phyloP scores from a whole-genome alignment of 1,284 basidiomycete genomes.

The Heterobasidion annosum region DNA sequence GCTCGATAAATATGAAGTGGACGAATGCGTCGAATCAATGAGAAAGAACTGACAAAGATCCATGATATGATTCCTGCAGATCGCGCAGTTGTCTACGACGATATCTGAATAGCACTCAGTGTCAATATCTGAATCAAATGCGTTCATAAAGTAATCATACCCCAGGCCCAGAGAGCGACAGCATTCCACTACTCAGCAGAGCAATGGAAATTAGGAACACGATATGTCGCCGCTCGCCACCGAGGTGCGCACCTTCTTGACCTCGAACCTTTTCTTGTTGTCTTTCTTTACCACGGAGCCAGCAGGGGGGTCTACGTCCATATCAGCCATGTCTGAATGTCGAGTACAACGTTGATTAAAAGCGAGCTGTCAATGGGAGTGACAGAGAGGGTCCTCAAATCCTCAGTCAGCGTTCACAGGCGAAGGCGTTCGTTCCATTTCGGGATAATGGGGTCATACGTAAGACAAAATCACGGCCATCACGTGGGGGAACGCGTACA shows the following conservation, averaged over 20 bases:
- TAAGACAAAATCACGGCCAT: not conserved
- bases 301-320: conserved; percentile 67
- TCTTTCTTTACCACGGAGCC: conserved; percentile 40
- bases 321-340: conserved; percentile 43
- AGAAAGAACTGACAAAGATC: conserved; percentile 65
- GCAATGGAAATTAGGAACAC: conserved; percentile 6
- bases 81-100: conserved; percentile 93
- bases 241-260: conserved; percentile 74
- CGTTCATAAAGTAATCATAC: conserved; percentile 33
- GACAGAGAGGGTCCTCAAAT: not conserved
- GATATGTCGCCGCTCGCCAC: not conserved
- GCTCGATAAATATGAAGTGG: conserved; percentile 4
- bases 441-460: no score
- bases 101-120: conserved; percentile 51
- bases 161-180: conserved; percentile 95
- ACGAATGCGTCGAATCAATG: not conserved
- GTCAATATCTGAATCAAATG: conserved; percentile 8
- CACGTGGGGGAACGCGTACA: conserved; percentile 23
- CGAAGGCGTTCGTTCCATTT: no score
- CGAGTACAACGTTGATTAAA: not conserved
- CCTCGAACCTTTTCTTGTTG: conserved; percentile 81
- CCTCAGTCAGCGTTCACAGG: no score
- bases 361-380: not conserved
- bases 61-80: conserved; percentile 98
- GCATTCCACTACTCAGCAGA: conserved; percentile 79